Evolutionary conservation across 768 basidiomycete genomes (phyloP).

Genomic region (Galerina marginata): DNA sequence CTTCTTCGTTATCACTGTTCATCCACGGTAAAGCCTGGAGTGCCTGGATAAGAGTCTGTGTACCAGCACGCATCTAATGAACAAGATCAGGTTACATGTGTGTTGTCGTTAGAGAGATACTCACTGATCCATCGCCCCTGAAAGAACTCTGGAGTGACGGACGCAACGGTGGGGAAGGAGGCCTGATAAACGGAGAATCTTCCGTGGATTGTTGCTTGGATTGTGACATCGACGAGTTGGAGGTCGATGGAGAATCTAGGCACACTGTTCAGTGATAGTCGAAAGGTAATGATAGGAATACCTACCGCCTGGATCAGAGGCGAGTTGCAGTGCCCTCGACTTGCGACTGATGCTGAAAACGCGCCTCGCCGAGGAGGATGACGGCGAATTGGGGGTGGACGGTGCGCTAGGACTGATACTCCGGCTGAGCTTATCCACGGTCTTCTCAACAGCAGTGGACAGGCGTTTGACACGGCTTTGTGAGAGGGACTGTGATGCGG

Average conservation of each 20-base stretch:
- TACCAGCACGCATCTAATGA: constrained; percentile 81
- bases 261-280: not conserved
- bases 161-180: constrained; percentile 67
- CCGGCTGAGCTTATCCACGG: constrained; percentile 68
- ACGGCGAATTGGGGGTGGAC: constrained; percentile 34
- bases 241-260: constrained; percentile 21
- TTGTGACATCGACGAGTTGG: constrained; percentile 26
- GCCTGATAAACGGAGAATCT: constrained; percentile 68
- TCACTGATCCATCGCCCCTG: constrained; percentile 73
- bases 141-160: constrained; percentile 55
- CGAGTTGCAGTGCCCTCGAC: constrained; percentile 50
- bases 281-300: not conserved
- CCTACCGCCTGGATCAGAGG: constrained; percentile 35
- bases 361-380: constrained; percentile 49
- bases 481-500: constrained; percentile 28
- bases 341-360: constrained; percentile 62
- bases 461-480: constrained; percentile 58
- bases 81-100: constrained; percentile 13
- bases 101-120: constrained; percentile 9
- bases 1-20: constrained; percentile 74
- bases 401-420: constrained; percentile 52
- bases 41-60: constrained; percentile 88
- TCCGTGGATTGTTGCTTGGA: constrained; percentile 36
- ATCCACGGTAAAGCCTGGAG: constrained; percentile 85
- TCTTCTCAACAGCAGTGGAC: constrained; percentile 55